Percentiles rank a stretch among this genome's conserved stretches.
These are phyloP conservation scores for Mycena venus DNA, from an alignment of 768 basidiomycete genomes.

Conservation along the genomic window DNA sequence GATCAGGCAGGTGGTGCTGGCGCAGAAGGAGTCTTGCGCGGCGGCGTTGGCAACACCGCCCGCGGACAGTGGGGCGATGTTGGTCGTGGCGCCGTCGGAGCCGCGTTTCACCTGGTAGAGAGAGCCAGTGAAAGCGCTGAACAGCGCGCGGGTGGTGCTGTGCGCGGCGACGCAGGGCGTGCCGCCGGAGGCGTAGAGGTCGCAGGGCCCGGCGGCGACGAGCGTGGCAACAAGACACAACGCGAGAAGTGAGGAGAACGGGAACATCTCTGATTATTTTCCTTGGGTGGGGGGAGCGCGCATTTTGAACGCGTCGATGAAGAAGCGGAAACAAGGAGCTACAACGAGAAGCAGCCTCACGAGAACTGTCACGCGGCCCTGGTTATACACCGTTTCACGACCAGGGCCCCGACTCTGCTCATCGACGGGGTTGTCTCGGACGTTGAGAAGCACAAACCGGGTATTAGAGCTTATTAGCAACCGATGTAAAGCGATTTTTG, in stretches of 20 bases:
- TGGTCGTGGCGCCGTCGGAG: slow-evolving; percentile 22
- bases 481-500: too few species aligned
- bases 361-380: neutral
- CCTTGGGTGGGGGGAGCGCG: neutral
- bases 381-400: neutral
- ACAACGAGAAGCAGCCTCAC: neutral
- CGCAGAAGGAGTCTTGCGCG: slow-evolving; percentile 26
- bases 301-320: neutral
- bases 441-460: slow-evolving; percentile 1
- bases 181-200: slow-evolving; percentile 24
- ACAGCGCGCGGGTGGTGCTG: slow-evolving; percentile 24
- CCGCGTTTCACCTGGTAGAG: slow-evolving; percentile 30
- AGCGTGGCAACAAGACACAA: slow-evolving; percentile 16
- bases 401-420: neutral
- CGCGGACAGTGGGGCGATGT: slow-evolving; percentile 28
- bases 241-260: slow-evolving; percentile 24
- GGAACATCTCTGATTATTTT: slow-evolving; percentile 20
- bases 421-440: slow-evolving; percentile 4
- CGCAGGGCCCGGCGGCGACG: slow-evolving; percentile 25
- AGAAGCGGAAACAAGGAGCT: too few species aligned
- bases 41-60: slow-evolving; percentile 35
- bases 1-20: slow-evolving; percentile 27
- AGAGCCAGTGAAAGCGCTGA: slow-evolving; percentile 21
- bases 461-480: too few species aligned
- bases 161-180: slow-evolving; percentile 26